Conservation (phyloP, 352 stramenopile genomes). For the Pythium aquatile region DNA sequence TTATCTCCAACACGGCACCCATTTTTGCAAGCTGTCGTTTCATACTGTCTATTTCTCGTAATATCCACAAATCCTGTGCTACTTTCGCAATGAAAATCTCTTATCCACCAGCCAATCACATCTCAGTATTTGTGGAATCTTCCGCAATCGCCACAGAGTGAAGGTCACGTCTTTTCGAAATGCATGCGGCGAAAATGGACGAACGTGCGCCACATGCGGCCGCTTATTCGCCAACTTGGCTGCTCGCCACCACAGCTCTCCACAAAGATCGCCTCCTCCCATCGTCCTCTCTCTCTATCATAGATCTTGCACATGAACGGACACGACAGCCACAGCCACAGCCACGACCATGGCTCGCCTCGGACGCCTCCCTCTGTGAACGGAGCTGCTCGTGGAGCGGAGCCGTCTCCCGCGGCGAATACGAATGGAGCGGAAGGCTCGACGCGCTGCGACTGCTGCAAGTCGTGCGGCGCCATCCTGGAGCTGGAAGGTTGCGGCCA, state of each 20-base stretch:
- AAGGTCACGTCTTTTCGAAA: constrained; percentile 24
- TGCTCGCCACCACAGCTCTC: background rate
- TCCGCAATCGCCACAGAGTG: constrained; percentile 29
- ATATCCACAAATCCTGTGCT: background rate
- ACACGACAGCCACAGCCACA: constrained; percentile 6
- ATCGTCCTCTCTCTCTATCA: background rate
- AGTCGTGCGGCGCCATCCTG: constrained; percentile 64
- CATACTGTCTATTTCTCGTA: background rate
- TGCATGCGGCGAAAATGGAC: constrained; percentile 7
- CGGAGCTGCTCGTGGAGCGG: background rate
- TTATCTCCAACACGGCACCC: constrained; percentile 12
- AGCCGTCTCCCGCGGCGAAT: background rate
- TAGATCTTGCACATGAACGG: constrained; percentile 24
- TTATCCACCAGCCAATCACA: constrained; percentile 26
- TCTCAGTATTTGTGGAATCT: constrained; percentile 27
- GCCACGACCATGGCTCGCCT: background rate
- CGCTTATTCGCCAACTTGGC: constrained; percentile 37
- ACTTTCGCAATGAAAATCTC: constrained; percentile 5
- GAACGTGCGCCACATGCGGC: constrained; percentile 7
- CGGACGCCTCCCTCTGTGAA: no score
- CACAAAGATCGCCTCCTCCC: background rate
- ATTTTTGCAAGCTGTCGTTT: background rate
- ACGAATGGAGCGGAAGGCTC: constrained; percentile 34
- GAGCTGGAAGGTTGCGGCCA: constrained; percentile 69
- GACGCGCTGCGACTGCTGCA: constrained; percentile 70